Conservation (phyloP, 352 stramenopile species). For the Phytophthora melonis region DNA sequence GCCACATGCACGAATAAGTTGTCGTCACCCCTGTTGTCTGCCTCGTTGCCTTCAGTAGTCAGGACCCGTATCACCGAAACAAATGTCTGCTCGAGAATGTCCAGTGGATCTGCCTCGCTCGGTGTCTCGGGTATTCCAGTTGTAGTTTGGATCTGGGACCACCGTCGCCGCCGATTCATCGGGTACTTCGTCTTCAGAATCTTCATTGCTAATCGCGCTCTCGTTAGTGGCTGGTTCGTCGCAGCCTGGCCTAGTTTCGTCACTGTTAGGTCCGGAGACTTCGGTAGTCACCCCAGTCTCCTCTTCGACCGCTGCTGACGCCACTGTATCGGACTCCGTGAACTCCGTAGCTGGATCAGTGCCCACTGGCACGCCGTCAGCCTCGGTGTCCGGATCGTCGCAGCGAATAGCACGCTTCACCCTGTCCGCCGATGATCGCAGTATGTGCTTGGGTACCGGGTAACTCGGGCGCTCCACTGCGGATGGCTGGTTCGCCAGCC, state of each 20-base stretch:
- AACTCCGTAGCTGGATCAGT: neutral
- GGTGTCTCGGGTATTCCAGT: too few species aligned
- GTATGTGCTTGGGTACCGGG: neutral
- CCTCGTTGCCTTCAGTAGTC: neutral
- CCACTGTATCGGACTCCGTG: too few species aligned
- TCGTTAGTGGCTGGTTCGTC: too few species aligned
- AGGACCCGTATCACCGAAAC: neutral
- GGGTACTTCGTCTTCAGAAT: too few species aligned
- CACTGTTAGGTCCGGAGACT: too few species aligned
- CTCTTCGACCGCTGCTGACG: too few species aligned
- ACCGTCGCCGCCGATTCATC: too few species aligned
- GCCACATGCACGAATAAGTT: neutral
- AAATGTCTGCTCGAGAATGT: neutral
- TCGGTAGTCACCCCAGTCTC: too few species aligned
- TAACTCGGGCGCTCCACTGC: slow-evolving; percentile 1
- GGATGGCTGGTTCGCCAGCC: slow-evolving; percentile 1
- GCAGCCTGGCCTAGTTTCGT: too few species aligned
- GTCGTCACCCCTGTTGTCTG: neutral
- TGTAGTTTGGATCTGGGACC: too few species aligned
- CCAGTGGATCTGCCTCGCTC: neutral
- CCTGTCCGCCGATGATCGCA: neutral
- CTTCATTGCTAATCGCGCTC: too few species aligned
- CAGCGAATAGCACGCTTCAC: too few species aligned
- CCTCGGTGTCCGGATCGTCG: neutral
- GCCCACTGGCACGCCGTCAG: neutral